phyloP scores from a whole-genome alignment of 257 asterid species.

The Scutellaria minor region DNA sequence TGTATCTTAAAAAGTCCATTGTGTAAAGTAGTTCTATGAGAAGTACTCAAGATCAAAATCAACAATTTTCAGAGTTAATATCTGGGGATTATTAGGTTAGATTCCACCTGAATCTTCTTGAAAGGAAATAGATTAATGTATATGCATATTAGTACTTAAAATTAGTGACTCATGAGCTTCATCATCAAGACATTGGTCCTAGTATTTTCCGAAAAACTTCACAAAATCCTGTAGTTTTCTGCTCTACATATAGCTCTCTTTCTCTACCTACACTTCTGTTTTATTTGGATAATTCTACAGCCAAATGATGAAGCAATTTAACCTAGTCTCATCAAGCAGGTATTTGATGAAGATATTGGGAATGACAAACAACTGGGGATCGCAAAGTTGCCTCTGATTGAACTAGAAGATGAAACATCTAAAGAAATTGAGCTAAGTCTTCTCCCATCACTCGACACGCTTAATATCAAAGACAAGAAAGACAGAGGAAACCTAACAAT shows the following conservation, averaged over 20 bases:
- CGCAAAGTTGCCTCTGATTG: constrained; percentile 62
- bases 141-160: background rate
- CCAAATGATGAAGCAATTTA: background rate
- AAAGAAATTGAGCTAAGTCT: constrained; percentile 62
- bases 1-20: background rate
- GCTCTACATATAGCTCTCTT: background rate
- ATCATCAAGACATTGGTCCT: background rate
- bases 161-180: background rate
- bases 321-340: constrained; percentile 47
- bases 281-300: background rate
- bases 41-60: background rate
- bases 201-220: background rate
- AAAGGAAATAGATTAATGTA: background rate
- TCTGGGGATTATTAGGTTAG: background rate
- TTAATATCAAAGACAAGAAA: constrained; percentile 79
- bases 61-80: background rate
- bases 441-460: constrained; percentile 80
- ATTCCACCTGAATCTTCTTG: background rate
- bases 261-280: background rate
- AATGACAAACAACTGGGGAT: constrained; percentile 73
- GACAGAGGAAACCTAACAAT: constrained; percentile 72
- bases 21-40: background rate
- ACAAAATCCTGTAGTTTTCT: background rate
- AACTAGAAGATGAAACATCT: constrained; percentile 48
- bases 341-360: constrained; percentile 82